phyloP scores from a whole-genome alignment of 1,139 yeast species.

The Diutina neorugosa region DNA sequence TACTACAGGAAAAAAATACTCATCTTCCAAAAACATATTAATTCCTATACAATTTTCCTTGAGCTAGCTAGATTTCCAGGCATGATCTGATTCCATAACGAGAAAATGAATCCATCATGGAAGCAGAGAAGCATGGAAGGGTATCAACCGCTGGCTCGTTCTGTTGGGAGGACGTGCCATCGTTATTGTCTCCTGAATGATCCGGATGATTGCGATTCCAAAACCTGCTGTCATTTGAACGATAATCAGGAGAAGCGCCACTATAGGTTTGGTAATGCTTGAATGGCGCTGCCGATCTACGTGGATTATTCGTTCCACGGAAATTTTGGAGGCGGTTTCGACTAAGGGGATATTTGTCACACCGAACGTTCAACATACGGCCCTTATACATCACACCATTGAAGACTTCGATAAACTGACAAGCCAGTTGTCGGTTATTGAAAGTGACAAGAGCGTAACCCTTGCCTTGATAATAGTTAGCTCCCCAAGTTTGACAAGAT shows the following conservation, averaged over 20 bases:
- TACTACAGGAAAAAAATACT: background rate
- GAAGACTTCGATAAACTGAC: conserved; percentile 34
- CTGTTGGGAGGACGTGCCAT: too few relatives aligned
- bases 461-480: conserved; percentile 12
- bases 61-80: background rate
- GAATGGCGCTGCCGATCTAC: too few relatives aligned
- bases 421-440: conserved; percentile 35
- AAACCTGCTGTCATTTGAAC: too few relatives aligned
- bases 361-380: conserved; percentile 46
- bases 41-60: background rate
- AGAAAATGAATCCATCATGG: background rate
- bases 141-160: too few relatives aligned
- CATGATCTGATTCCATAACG: background rate
- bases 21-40: background rate
- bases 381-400: conserved; percentile 46
- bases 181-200: too few relatives aligned
- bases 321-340: background rate
- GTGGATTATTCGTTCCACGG: too few relatives aligned
- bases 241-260: too few relatives aligned
- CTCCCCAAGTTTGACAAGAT: background rate
- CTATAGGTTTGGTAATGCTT: too few relatives aligned
- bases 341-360: conserved; percentile 32
- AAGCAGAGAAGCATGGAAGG: too few relatives aligned
- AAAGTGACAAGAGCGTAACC: conserved; percentile 63
- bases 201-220: too few relatives aligned